Base-by-base conservation (phyloP, 2,329 filamentous ascomycete genomes). In the Scedosporium boydii region DNA sequence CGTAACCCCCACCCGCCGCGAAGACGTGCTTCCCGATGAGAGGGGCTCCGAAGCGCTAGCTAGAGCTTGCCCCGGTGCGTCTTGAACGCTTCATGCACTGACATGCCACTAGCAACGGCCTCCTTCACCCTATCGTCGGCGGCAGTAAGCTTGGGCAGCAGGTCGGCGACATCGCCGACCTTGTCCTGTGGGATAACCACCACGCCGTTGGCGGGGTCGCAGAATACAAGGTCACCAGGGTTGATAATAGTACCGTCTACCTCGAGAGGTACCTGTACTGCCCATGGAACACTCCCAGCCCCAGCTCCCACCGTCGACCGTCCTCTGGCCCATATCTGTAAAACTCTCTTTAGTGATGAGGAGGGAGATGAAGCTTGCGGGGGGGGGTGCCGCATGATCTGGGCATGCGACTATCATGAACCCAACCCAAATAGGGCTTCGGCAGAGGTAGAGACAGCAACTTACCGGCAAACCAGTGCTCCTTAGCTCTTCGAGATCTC, bases 151-250 rank as follows among this genome's bases (percentile, higher is more conserved):
- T 68, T 63, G 64, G 86, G 85, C 66, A 88, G 76, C 66, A 90
- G 69, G 58, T 82, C 81, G 12, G 90, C 69, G 21, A 90, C 82
- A 58, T 82, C 79, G 10, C 80, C 77, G 9, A 91, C 70, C 68
- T 84, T 82, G 41, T 79, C 80, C 58, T 76, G 75, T 1, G 89
- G 89, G 63, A 92, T 87, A 29, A 84, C 79, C 12, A 90, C 87
- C 1, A 88, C 82, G 0, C 87, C 89, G 66, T 90, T 88, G n/a
- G 77, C 75, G 4, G 84, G 80, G 70, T 92, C 89, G 62, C 84
- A 82, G 72, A 90, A 86, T 56, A 90, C 78, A 44, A 91, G 79
- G 71, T 92, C 89, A 6, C 88, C 87, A 71, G 75, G 78, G 18
- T 66, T 70, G 58, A 81, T 71, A 42, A 72, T 64, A 51, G 76